Evolutionary conservation across 164 flowering plant genomes (phyloP).

Genomic region (Litsea cubeba): DNA sequence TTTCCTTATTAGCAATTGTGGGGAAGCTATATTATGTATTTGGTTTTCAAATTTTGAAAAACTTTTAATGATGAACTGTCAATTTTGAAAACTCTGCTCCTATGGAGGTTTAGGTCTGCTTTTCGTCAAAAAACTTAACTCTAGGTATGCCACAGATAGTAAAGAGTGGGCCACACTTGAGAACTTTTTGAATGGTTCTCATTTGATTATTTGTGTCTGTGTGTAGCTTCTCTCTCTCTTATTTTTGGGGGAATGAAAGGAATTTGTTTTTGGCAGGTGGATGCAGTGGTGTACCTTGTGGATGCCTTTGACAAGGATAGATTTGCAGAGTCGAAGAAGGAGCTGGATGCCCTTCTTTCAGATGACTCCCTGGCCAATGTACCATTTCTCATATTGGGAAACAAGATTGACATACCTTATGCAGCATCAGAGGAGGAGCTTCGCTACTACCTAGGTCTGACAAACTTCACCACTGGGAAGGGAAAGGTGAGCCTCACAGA

Average conservation of each 20-base stretch:
- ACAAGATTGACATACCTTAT: conserved; percentile 65
- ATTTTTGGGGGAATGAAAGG: neutral
- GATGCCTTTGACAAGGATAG: conserved; percentile 72
- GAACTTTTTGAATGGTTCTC: neutral
- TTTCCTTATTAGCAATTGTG: too few species aligned
- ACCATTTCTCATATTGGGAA: conserved; percentile 64
- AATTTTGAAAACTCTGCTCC: too few species aligned
- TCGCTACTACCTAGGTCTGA: conserved; percentile 50
- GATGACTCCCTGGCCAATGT: conserved; percentile 53
- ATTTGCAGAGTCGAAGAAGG: conserved; percentile 64
- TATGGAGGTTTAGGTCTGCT: too few species aligned
- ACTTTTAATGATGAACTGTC: too few species aligned
- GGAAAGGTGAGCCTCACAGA: conserved; percentile 50
- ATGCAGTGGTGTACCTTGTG: conserved; percentile 65
- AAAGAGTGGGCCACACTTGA: too few species aligned
- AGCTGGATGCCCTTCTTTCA: conserved; percentile 64
- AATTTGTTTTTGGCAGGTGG: conserved; percentile 35
- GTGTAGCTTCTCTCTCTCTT: neutral
- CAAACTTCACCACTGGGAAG: conserved; percentile 65
- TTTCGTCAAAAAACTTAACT: too few species aligned
- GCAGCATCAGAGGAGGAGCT: conserved; percentile 73
- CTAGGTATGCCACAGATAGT: neutral
- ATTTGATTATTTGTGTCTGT: too few species aligned
- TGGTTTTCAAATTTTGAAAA: too few species aligned
- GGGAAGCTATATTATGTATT: too few species aligned